phyloP scores from a whole-genome alignment of 257 asterid genomes.

The Solanum peruvianum region DNA sequence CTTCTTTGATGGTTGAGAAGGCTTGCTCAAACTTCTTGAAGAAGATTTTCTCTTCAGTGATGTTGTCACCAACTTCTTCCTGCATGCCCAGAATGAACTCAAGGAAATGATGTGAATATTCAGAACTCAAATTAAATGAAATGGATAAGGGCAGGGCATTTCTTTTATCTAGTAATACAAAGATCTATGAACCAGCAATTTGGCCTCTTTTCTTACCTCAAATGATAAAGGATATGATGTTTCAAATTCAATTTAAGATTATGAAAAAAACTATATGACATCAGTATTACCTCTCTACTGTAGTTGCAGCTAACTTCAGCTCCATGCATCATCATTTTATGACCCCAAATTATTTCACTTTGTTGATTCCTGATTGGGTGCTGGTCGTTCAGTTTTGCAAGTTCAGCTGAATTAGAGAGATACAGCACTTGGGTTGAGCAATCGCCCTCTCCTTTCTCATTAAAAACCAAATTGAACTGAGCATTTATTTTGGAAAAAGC shows the following conservation, averaged over 20 bases:
- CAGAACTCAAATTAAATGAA: not conserved
- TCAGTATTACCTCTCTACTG: slow-evolving; percentile 24
- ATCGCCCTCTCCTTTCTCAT: slow-evolving; percentile 3
- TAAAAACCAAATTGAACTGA: slow-evolving; percentile 16
- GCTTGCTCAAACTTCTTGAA: slow-evolving; percentile 50
- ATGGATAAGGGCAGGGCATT: not conserved
- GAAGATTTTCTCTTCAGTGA: slow-evolving; percentile 20
- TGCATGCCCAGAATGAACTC: slow-evolving; percentile 9
- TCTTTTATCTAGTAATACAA: not conserved
- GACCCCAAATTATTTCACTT: not conserved
- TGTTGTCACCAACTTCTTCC: slow-evolving; percentile 19
- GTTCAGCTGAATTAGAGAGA: slow-evolving; percentile 2
- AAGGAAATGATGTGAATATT: not conserved
- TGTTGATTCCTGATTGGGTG: slow-evolving; percentile 3
- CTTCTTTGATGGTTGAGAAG: slow-evolving; percentile 46
- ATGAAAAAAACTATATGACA: not conserved
- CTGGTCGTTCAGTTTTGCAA: slow-evolving; percentile 4
- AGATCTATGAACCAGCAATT: not conserved
- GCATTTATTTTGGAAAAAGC: slow-evolving; percentile 23
- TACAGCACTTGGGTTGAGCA: slow-evolving; percentile 1
- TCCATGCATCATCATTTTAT: slow-evolving; percentile 1
- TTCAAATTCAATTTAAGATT: not conserved
- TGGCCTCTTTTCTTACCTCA: not conserved
- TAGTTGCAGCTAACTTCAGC: slow-evolving; percentile 11
- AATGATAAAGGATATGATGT: not conserved